phyloP scores from a whole-genome alignment of 2,329 filamentous ascomycete genomes.

The Diaporthe sp. region DNA sequence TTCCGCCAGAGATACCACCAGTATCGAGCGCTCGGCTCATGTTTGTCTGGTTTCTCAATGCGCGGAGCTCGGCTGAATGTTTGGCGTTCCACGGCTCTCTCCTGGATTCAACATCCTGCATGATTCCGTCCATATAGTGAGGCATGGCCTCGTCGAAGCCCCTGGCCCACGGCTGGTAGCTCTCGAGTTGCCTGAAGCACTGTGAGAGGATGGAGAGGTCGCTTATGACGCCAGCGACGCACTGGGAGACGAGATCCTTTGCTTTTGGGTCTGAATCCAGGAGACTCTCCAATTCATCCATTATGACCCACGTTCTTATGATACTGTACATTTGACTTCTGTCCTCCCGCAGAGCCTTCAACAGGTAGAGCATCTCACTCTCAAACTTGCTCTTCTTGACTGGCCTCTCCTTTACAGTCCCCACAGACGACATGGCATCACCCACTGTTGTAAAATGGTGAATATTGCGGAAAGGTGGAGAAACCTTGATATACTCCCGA shows the following conservation, averaged over 20 bases:
- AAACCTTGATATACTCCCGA: slow-evolving; percentile 49
- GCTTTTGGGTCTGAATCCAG: slow-evolving; percentile 54
- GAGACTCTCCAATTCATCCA: slow-evolving; percentile 65
- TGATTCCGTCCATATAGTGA: slow-evolving; percentile 46
- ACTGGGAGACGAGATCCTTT: slow-evolving; percentile 54
- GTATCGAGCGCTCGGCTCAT: slow-evolving; percentile 41
- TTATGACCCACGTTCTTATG: slow-evolving; percentile 50
- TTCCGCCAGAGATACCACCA: slow-evolving; percentile 43
- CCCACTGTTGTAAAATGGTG: not conserved
- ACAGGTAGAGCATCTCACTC: slow-evolving; percentile 53
- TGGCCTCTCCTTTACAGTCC: slow-evolving; percentile 12
- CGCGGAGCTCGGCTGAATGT: too few relatives aligned
- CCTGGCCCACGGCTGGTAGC: slow-evolving; percentile 64
- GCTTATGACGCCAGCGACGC: slow-evolving; percentile 54
- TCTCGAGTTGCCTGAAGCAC: slow-evolving; percentile 59
- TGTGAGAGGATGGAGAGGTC: slow-evolving; percentile 62
- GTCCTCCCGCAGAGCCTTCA: slow-evolving; percentile 56
- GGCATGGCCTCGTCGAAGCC: slow-evolving; percentile 52
- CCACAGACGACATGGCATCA: not conserved
- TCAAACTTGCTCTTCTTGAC: slow-evolving; percentile 45
- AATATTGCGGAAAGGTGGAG: slow-evolving; percentile 55
- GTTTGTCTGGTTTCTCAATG: not conserved
- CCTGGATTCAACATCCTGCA: slow-evolving; percentile 45
- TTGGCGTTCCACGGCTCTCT: not conserved
- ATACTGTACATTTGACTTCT: slow-evolving; percentile 49